phyloP scores from a whole-genome alignment of 1,284 basidiomycete species.

The Moesziomyces globuligerus region DNA sequence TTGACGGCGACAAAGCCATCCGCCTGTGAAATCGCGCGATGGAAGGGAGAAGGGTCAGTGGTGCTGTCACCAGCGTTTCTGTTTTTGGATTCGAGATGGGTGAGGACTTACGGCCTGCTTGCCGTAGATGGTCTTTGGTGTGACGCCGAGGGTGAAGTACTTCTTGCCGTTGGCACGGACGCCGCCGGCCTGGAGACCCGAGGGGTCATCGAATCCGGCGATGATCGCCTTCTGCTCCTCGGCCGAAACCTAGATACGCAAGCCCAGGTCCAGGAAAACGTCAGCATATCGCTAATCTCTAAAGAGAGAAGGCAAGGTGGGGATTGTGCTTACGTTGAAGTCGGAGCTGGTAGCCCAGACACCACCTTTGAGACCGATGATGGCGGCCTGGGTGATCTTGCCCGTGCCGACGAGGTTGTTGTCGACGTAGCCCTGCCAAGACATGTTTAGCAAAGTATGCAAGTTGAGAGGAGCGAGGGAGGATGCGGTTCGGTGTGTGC shows the following conservation, averaged over 20 bases:
- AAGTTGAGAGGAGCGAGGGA: too few relatives aligned
- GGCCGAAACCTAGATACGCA: conserved; percentile 73
- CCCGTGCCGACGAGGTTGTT: conserved; percentile 81
- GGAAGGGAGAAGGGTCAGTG: background rate
- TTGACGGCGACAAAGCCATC: conserved; percentile 85
- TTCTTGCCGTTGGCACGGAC: conserved; percentile 80
- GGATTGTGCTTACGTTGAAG: conserved; percentile 80
- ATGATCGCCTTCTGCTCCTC: conserved; percentile 80
- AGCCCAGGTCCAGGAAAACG: too few relatives aligned
- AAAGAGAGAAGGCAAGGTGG: too few relatives aligned
- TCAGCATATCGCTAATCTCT: too few relatives aligned
- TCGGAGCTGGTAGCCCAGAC: conserved; percentile 83
- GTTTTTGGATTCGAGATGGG: too few relatives aligned
- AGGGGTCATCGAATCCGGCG: conserved; percentile 72
- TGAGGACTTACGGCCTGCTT: conserved; percentile 78
- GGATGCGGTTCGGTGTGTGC: conserved; percentile 1
- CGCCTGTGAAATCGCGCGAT: conserved; percentile 70
- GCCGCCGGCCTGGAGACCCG: conserved; percentile 71
- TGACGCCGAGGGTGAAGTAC: conserved; percentile 79
- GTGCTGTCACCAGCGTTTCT: too few relatives aligned
- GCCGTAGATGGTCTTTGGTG: conserved; percentile 76
- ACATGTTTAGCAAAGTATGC: too few relatives aligned
- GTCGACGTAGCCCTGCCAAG: conserved; percentile 82
- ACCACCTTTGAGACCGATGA: conserved; percentile 84
- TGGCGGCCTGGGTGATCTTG: conserved; percentile 82